Base-by-base conservation (phyloP, 352 stramenopile genomes). In the Phytophthora lateralis region DNA sequence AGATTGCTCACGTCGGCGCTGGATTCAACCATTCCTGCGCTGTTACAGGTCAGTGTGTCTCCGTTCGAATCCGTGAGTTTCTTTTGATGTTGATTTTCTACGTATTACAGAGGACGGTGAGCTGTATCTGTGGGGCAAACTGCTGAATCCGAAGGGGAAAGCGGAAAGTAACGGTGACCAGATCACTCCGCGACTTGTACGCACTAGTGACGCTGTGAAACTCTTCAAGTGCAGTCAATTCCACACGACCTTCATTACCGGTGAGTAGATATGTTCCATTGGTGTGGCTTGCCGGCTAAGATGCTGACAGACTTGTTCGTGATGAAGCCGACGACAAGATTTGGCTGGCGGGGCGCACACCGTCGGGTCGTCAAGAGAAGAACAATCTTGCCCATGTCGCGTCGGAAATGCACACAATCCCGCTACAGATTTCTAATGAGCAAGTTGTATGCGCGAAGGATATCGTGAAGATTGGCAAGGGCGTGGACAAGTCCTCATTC, bases 21-120 rank as follows among this genome's bases (percentile, higher is more conserved):
- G 87, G 88, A n/a, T 95, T 96, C 53, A 95, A 94, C 61, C 69
- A 90, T 60, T 93, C 83, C 20, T 85, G 71, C 21, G 86, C 84
- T 24, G 41, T 92, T 41, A 88, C 82, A 27, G 72, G 73, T 85
- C 57, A n/a, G 64, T 29, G 8, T 35, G 39, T 37, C 30, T 14
- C 18, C 12, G 5, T 20, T 39, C 44, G 44, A 46, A 21, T 10
- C n/a, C 14, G n/a, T 44, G 17, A 41, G 29, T 49, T 43, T 35
- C 7, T 6, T 38, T 24, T 32, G 18, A 0, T 29, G 8, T 42
- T 54, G 3, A 21, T 26, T 46, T 45, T 62, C 1, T 51, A 50
- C 62, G 24, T 8, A 1, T 60, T n/a, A 26, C 39, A 83, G 78
- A 76, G 44, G 81, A 94, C 35, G 86, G 88, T 24, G 82, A 93